Base-by-base conservation (phyloP, 495 filamentous ascomycete genomes). In the Trichoderma erinaceum region DNA sequence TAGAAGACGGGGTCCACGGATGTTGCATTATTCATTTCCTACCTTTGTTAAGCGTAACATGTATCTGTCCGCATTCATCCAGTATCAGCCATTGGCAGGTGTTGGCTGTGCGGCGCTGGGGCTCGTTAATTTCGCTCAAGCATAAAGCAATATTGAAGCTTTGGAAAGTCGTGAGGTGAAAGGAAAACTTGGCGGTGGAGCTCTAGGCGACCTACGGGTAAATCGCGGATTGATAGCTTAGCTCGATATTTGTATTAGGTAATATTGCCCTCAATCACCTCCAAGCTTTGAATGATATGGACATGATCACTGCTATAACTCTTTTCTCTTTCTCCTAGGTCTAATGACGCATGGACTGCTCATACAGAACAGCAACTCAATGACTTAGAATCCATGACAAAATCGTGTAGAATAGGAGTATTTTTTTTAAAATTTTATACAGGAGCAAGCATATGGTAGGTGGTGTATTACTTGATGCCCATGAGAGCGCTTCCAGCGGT, bases 61-160 rank as follows among this genome's bases (percentile, higher is more conserved):
- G 27, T 61, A 32, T 23, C 13, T 32, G 25, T 12, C 12, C 29
- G 23, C 56, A 32, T 16, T 18, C 56, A 32, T 61, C 56, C 16
- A 61, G 27, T 32, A 61, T 18, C 16, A 29, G 56, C 56, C 56
- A 61, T 61, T 27, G 27, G 29, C 16, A 8, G 29, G 29, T 32
- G 11, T 10, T 21, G 11, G 25, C 25, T 61, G 25, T 61, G 56
- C 56, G 23, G 11, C 27, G 56, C 25, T 11, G 56, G 27, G 25
- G 56, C 23, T 61, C 12, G 56, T 29, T 25, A 61, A 61, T 27
- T 32, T 61, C 27, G 56, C 25, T 61, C 56, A 4, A 29, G 56
- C 56, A 21, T 27, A 21, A 32, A 61, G 56, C 25, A 61, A 61
- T 61, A 61, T 61, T 61, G 56, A 52, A 23, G 48, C 27, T 61